Conservation (phyloP, 768 basidiomycete species). For the Lactifluus hygrophoroides region DNA sequence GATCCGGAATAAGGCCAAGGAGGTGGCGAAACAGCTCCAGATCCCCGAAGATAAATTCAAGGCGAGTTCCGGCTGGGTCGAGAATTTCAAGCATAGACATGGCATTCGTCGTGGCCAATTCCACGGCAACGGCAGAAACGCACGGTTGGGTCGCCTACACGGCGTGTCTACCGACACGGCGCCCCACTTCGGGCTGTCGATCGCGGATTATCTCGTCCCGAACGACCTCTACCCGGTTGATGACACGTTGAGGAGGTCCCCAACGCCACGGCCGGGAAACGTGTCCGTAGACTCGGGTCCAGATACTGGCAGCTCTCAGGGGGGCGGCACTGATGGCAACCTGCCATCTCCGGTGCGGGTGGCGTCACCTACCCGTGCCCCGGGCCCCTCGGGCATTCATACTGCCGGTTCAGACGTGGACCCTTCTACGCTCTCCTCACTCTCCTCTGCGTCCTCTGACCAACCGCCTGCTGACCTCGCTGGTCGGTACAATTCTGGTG, state of each 20-base stretch:
- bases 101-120: slow-evolving; percentile 63
- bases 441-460: slow-evolving; percentile 14
- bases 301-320: slow-evolving; percentile 6
- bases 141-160: slow-evolving; percentile 13
- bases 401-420: slow-evolving; percentile 8
- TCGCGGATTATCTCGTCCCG: slow-evolving; percentile 17
- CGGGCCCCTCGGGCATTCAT: slow-evolving; percentile 11
- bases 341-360: slow-evolving; percentile 11
- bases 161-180: slow-evolving; percentile 1
- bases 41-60: slow-evolving; percentile 73
- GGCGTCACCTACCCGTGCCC: slow-evolving; percentile 3
- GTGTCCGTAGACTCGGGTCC: slow-evolving; percentile 7
- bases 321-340: slow-evolving; percentile 12
- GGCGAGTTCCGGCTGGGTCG: slow-evolving; percentile 87
- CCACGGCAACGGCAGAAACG: slow-evolving; percentile 34
- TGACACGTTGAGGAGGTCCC: slow-evolving; percentile 17
- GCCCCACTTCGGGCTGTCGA: slow-evolving; percentile 14
- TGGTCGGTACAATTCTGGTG: slow-evolving; percentile 9
- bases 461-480: slow-evolving; percentile 12
- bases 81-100: slow-evolving; percentile 82
- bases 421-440: slow-evolving; percentile 13
- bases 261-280: slow-evolving; percentile 16
- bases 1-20: slow-evolving; percentile 58
- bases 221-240: slow-evolving; percentile 14
- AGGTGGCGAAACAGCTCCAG: slow-evolving; percentile 47